A percentile compares a stretch with the other conserved stretches of the same genome.
phyloP scores from a whole-genome alignment of 257 asterid genomes.

The Solanum acaule region DNA sequence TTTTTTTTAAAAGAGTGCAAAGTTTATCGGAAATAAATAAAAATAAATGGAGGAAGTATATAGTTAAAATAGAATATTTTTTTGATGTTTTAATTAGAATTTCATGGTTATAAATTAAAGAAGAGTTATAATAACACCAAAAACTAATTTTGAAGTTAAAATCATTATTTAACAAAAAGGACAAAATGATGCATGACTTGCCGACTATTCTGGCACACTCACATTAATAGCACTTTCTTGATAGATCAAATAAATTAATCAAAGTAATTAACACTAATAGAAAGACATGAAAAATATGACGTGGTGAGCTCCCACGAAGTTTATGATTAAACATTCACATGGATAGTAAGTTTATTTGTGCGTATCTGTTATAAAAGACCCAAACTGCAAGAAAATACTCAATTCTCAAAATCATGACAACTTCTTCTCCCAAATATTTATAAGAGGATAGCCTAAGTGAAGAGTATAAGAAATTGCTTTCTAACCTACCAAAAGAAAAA shows the following conservation, averaged over 20 bases:
- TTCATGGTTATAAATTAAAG: too few relatives aligned
- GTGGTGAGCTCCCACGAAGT: neutral
- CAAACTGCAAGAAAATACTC: neutral
- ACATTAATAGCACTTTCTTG: too few relatives aligned
- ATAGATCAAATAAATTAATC: too few relatives aligned
- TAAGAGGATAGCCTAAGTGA: neutral
- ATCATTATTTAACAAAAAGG: neutral
- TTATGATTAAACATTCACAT: neutral
- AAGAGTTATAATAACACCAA: neutral
- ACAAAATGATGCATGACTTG: too few relatives aligned
- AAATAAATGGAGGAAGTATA: too few relatives aligned
- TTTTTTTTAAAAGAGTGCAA: too few relatives aligned
- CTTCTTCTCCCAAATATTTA: neutral
- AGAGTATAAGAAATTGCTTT: neutral
- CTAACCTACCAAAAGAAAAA: neutral
- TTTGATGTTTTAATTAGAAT: too few relatives aligned
- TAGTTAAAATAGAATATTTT: too few relatives aligned
- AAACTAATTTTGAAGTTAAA: neutral
- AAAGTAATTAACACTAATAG: neutral
- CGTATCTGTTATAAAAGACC: neutral
- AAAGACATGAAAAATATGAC: neutral
- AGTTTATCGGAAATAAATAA: too few relatives aligned
- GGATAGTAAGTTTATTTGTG: neutral
- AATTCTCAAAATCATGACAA: neutral
- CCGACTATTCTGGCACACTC: too few relatives aligned